Evolutionary conservation across 495 filamentous ascomycete species (phyloP).

Genomic region (Copromyces sp.): DNA sequence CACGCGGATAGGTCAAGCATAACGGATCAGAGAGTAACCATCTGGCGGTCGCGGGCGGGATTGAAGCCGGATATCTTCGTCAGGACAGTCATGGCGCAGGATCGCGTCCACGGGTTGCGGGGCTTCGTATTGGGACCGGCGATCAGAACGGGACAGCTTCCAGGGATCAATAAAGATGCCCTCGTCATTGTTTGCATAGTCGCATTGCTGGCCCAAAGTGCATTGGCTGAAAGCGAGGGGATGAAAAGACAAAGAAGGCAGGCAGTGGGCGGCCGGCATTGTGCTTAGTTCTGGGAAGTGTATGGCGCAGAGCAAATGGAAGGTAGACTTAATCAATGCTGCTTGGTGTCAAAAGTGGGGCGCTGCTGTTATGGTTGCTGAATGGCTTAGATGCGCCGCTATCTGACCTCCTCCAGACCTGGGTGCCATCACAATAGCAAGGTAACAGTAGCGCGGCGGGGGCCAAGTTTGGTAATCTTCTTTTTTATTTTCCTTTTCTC

Average conservation of each 20-base stretch:
- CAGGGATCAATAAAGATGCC: background rate
- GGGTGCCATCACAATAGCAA: too few species aligned
- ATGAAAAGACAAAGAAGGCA: background rate
- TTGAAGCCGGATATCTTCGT: background rate
- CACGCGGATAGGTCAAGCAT: background rate
- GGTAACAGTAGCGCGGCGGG: too few species aligned
- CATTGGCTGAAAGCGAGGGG: background rate
- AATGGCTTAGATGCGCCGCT: too few species aligned
- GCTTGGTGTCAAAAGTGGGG: too few species aligned
- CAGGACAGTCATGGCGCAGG: background rate
- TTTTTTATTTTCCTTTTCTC: too few species aligned
- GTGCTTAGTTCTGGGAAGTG: background rate
- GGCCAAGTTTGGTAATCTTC: too few species aligned
- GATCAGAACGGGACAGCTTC: background rate
- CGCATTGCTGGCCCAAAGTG: fast-evolving
- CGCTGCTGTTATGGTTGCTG: too few species aligned
- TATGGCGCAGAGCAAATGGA: too few species aligned
- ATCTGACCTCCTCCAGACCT: too few species aligned
- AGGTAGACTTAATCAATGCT: too few species aligned
- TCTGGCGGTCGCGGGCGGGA: background rate
- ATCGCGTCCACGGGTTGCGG: background rate
- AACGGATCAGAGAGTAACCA: background rate
- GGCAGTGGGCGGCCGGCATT: background rate
- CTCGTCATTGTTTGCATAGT: background rate
- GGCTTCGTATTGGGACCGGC: background rate